These are phyloP conservation scores for Aplosporella prunicola DNA, from an alignment of 2,329 filamentous ascomycete genomes.

Conservation along the genomic window DNA sequence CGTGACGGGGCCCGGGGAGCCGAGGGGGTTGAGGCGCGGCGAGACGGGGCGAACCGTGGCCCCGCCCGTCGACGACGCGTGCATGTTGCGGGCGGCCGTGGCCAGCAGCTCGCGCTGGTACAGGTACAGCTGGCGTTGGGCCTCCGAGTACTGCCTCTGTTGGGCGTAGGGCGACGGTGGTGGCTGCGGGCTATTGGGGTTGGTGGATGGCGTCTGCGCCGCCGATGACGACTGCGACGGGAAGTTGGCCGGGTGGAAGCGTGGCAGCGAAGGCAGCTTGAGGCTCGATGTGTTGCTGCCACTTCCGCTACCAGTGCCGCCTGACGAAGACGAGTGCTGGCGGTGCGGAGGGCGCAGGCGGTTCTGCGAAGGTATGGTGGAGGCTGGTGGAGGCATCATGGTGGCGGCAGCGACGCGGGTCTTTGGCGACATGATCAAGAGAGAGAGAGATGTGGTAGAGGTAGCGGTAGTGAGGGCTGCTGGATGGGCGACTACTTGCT, in stretches of 20 bases:
- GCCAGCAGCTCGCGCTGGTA: conserved; percentile 39
- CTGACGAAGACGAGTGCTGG: conserved; percentile 26
- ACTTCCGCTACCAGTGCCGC: too few relatives aligned
- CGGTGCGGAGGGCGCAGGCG: conserved; percentile 25
- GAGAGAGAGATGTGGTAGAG: too few relatives aligned
- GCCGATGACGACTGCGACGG: conserved; percentile 31
- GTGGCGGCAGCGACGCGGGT: not conserved
- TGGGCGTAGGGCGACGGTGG: conserved; percentile 35
- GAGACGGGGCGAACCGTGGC: conserved; percentile 37
- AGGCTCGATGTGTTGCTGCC: too few relatives aligned
- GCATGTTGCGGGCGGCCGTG: conserved; percentile 15
- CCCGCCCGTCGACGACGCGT: conserved; percentile 15
- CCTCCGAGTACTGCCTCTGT: conserved; percentile 38
- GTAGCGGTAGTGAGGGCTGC: too few relatives aligned
- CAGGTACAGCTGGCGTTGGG: conserved; percentile 39
- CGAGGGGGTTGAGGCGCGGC: conserved; percentile 40
- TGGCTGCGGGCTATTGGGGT: conserved; percentile 31
- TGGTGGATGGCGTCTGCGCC: conserved; percentile 28
- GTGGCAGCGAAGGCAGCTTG: conserved; percentile 40
- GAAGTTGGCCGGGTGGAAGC: conserved; percentile 46
- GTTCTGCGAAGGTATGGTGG: conserved; percentile 23
- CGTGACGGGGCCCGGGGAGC: conserved; percentile 44
- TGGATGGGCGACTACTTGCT: too few relatives aligned
- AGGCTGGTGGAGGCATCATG: conserved; percentile 3
- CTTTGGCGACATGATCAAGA: conserved; percentile 1